Evolutionary conservation across 305 asterid species (phyloP), one percentile per base, ranked within the genome.

Genomic region (Fraxinus xanthoxyloides): DNA sequence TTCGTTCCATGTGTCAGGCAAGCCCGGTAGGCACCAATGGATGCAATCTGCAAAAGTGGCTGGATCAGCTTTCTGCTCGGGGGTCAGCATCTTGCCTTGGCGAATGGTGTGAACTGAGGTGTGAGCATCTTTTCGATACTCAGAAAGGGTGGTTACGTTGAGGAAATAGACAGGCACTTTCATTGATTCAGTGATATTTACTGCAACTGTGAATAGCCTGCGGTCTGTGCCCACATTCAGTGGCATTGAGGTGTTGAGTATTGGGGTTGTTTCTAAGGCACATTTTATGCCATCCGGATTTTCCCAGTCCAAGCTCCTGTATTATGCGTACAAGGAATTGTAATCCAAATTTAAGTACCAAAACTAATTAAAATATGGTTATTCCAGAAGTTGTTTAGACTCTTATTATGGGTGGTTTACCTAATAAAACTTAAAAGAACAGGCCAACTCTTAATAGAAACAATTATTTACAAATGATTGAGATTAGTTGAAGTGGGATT

Each of bases 11-110:
- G 91, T 90, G 75, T 96, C 99, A 6, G 99, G 99, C 86, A 96
- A 78, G 1, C 98, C 99, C 0, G 99, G 99, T 6, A 96, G 94
- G 85, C 99, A 96, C 99, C 99, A 96, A 32, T 96, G 99, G 34
- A 96, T 96, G 84, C 98, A 96, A 63, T 96, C 99, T 3, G 99
- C 98, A 17, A 74, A 96, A 1, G 90, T 91, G 75, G 85, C 84
- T 0, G 95, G 98, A 77, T 96, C 98, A 9, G 92, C 94, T 83
- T 96, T 91, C 72, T 96, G 97, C 78, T 94, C 97, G 3, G 92
- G 87, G 1, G 91, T 92, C 17, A 96, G 82, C 95, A 94, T 89
- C 79, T 94, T 92, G 3, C 99, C 99, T 31, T 96, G 99, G 0
- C 99, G 90, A 79, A 96, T 94, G 7, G 99, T 96, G 88, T 94